Base-by-base conservation (phyloP, 140 eudicot species). In the Erigeron philadelphicus region DNA sequence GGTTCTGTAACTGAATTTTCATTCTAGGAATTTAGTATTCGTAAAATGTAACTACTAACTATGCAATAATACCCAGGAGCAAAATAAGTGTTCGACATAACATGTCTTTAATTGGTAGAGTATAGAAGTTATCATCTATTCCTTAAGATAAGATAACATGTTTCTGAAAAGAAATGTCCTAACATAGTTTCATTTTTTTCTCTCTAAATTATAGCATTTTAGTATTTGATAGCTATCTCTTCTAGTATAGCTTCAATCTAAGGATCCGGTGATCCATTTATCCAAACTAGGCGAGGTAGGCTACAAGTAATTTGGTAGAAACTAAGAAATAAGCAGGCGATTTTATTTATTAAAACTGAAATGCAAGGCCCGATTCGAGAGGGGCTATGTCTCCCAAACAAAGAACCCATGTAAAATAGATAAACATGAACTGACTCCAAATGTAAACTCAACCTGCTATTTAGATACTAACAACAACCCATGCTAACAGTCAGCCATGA, bases 281-380 rank as follows among this genome's bases (percentile, higher is more conserved):
- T 60, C 19, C 65, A 31, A 31, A 59, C 65, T 5, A 12, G 43
- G 25, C 25, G 65, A n/a, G 46, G 65, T 60, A 12, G 65, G 45
- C 65, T 60, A 15, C 16, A 53, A 53, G 23, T 21, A 21, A 1
- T 21, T 21, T 21, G 25, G 1, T 21, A 21, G 25, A 21, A 21
- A 21, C 25, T 21, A 21, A 21, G 25, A 21, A 21, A 21, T 21
- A 21, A 21, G 25, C 25, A 21, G 25, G 25, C 25, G 25, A 21
- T 21, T 21, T 21, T 21, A 21, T 21, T 21, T 21, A 21, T 21
- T 21, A 21, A 21, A 21, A 21, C 25, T 21, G 25, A 21, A 21
- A 21, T 21, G 25, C 25, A 21, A n/a, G 1, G 25, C 25, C 25
- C 25, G 25, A 21, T 21, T 21, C 25, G 25, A 21, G 25, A 21